phyloP scores from a whole-genome alignment of 768 basidiomycete genomes.

The Paxillus rubicundulus region DNA sequence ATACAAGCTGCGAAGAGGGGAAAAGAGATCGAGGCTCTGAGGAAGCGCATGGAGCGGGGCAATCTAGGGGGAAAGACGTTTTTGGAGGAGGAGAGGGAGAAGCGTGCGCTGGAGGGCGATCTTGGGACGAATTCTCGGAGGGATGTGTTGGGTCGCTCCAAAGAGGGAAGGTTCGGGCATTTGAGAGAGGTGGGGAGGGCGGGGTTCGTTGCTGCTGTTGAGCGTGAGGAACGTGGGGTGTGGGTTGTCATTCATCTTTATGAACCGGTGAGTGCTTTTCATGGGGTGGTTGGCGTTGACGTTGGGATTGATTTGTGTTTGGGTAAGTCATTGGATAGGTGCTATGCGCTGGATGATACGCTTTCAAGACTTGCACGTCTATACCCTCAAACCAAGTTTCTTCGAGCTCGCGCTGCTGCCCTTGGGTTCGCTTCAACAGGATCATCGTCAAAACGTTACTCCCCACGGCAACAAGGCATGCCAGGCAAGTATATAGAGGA shows the following conservation, averaged over 20 bases:
- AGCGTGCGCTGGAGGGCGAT: constrained; percentile 41
- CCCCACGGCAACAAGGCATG: constrained; percentile 12
- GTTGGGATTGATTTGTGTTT: constrained; percentile 3
- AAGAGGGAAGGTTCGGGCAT: constrained; percentile 68
- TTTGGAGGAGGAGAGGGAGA: constrained; percentile 72
- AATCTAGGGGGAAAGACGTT: constrained; percentile 69
- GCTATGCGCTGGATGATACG: constrained; percentile 65
- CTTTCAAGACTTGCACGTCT: constrained; percentile 66
- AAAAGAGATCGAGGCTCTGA: constrained; percentile 51
- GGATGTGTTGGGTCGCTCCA: constrained; percentile 47
- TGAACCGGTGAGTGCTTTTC: constrained; percentile 53
- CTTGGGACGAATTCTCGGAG: constrained; percentile 19
- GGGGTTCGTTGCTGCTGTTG: constrained; percentile 73
- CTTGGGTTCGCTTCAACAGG: constrained; percentile 63
- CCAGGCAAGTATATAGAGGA: constrained; percentile 31
- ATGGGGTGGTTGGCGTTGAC: background rate
- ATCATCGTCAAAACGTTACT: constrained; percentile 16
- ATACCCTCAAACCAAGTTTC: constrained; percentile 73
- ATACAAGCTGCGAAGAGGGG: constrained; percentile 52
- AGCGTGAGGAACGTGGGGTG: constrained; percentile 61
- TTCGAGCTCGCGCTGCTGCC: constrained; percentile 73
- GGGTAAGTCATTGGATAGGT: constrained; percentile 68
- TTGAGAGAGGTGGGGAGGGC: constrained; percentile 74
- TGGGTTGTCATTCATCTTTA: constrained; percentile 90
- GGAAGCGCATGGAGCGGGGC: constrained; percentile 59